Evolutionary conservation across 2,329 filamentous ascomycete species (phyloP), one percentile per base, ranked within the genome.

Genomic region (Arthroderma sp.): DNA sequence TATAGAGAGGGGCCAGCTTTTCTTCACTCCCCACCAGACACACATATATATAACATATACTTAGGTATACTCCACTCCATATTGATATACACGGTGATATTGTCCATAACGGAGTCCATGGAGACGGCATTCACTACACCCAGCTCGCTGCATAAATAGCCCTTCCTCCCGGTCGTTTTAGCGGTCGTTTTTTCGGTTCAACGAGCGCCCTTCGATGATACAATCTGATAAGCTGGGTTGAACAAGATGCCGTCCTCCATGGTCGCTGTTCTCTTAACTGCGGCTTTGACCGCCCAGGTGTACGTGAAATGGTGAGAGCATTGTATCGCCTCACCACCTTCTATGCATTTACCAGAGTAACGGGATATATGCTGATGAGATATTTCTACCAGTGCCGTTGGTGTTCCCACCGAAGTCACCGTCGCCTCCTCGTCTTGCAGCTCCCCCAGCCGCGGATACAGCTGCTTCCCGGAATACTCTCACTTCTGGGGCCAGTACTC

Each of bases 401-500:
- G 17, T 11, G 13, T n/a, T 4, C 52, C 47, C 0, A 11, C 31
- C 44, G 59, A 37, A n/a, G 53, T 15, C 47, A 52, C 6, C 25
- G 44, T 35, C 41, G 44, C 43, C 41, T 28, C 51, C 15, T 35
- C 55, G 9, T 33, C 31, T 9, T 60, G 59, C 31, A 54, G 47
- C 37, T 31, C 47, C 13, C 47, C 47, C 5, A 33, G 55, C 23
- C 21, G 33, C 4, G 59, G 59, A 9, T 60, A 58, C 31, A 52
- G 25, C 44, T 60, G 59, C 39, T 35, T 58, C 23, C 47, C 56
- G 31, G 44, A 39, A 21, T 78, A 85, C 47, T 81, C 83, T 1
- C 85, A 83, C 63, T 79, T 77, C 57, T 95, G 89, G 88, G 91
- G 90, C 57, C 89, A 91, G 69, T 95, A 95, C 70, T 86, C 88